Conservation (phyloP, 2,329 filamentous ascomycete genomes). For the Penicillium sp. region DNA sequence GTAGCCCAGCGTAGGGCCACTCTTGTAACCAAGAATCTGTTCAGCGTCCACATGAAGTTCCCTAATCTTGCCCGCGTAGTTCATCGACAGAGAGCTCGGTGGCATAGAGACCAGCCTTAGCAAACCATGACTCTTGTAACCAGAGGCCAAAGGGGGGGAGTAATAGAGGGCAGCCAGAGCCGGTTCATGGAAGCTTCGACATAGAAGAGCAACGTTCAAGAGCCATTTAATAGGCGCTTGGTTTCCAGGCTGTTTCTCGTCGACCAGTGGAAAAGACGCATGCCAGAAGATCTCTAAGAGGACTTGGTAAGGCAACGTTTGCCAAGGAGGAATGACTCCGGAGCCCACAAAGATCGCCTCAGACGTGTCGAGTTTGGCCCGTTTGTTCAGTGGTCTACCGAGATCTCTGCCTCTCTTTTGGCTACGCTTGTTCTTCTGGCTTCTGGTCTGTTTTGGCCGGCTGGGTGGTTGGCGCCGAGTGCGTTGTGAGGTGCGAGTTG, state of each 20-base stretch:
- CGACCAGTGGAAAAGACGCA: slow-evolving; percentile 58
- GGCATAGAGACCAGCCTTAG: slow-evolving; percentile 56
- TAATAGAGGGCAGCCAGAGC: slow-evolving; percentile 70
- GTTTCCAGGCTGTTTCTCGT: slow-evolving; percentile 27
- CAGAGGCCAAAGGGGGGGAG: slow-evolving; percentile 61
- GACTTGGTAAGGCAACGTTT: slow-evolving; percentile 64
- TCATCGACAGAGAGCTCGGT: slow-evolving; percentile 50
- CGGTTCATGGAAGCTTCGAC: slow-evolving; percentile 66
- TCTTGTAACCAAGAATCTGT: slow-evolving; percentile 53
- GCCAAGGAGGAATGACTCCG: slow-evolving; percentile 55
- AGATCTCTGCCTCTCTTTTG: background rate
- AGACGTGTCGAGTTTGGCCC: slow-evolving; percentile 21
- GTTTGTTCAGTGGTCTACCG: slow-evolving; percentile 25
- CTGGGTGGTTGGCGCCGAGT: slow-evolving; percentile 14
- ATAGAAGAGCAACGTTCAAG: slow-evolving; percentile 60
- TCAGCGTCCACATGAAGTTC: slow-evolving; percentile 67
- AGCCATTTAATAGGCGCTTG: slow-evolving; percentile 58
- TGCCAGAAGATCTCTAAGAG: slow-evolving; percentile 68
- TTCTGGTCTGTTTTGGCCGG: slow-evolving; percentile 10
- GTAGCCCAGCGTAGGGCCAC: slow-evolving; percentile 52
- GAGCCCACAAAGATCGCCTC: slow-evolving; percentile 20
- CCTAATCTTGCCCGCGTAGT: slow-evolving; percentile 70
- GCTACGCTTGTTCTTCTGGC: slow-evolving; percentile 7
- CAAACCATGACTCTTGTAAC: slow-evolving; percentile 49
- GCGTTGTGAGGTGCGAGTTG: slow-evolving; percentile 7